Percentiles rank a stretch among this genome's conserved stretches.
Evolutionary conservation across 2,329 filamentous ascomycete species (phyloP).

Genomic region (Sporothrix humicola): DNA sequence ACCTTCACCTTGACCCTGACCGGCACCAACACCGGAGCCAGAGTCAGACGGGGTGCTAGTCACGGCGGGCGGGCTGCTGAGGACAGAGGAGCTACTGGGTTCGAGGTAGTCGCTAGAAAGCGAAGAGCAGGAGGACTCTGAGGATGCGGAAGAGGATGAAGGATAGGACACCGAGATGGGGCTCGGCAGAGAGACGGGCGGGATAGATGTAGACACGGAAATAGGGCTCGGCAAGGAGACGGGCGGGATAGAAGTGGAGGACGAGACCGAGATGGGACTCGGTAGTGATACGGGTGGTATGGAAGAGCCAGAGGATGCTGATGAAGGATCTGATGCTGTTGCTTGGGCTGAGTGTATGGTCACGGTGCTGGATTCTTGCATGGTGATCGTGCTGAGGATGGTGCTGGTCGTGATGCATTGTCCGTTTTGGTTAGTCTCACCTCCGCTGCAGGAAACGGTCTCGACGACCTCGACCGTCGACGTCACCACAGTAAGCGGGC

Average conservation of each 20-base stretch:
- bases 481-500: conserved; percentile 19
- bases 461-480: conserved; percentile 29
- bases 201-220: neutral
- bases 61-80: neutral
- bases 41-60: conserved; percentile 8
- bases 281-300: neutral
- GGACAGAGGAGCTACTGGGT: conserved; percentile 21
- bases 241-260: conserved; percentile 17
- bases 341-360: conserved; percentile 26
- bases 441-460: conserved; percentile 35
- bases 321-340: neutral
- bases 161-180: neutral
- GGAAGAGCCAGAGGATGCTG: neutral
- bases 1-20: neutral
- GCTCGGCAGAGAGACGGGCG: neutral
- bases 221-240: neutral
- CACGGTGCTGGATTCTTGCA: conserved; percentile 23
- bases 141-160: neutral
- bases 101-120: conserved; percentile 10
- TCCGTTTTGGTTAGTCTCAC: conserved; percentile 35
- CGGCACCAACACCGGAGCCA: conserved; percentile 4
- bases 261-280: neutral
- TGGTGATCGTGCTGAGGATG: conserved; percentile 8
- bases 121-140: conserved; percentile 3
- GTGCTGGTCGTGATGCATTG: conserved; percentile 23